phyloP scores from a whole-genome alignment of 139 green algal species.

The Micractinium sp. region DNA sequence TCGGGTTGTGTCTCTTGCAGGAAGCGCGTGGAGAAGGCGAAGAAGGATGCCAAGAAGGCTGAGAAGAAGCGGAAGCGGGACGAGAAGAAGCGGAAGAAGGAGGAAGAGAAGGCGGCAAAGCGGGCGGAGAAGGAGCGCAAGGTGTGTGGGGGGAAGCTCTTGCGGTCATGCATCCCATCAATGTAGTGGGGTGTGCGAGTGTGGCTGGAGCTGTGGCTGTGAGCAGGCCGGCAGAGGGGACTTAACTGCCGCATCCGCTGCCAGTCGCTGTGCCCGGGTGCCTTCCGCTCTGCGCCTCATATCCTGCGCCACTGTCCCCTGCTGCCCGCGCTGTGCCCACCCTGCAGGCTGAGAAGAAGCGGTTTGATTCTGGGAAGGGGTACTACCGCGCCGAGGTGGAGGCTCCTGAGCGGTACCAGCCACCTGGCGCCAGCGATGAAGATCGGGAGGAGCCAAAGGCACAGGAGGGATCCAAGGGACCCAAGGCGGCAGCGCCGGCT shows the following conservation, averaged over 20 bases:
- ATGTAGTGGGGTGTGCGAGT: background rate
- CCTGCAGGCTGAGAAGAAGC: conserved; percentile 4
- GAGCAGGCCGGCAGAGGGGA: no score
- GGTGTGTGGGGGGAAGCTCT: background rate
- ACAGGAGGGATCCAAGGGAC: background rate
- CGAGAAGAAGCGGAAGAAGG: conserved; percentile 22
- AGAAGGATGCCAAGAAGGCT: conserved; percentile 35
- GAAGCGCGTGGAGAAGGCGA: conserved; percentile 7
- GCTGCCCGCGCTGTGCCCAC: background rate
- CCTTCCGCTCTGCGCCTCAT: background rate
- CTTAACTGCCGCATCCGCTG: no score
- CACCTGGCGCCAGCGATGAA: background rate
- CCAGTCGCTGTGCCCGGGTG: no score
- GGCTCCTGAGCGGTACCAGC: conserved; percentile 36
- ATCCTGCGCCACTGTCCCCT: background rate
- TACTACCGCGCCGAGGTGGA: conserved; percentile 19
- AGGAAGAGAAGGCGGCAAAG: conserved; percentile 16
- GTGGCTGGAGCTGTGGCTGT: no score
- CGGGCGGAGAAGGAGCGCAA: conserved; percentile 30
- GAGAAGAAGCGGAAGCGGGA: conserved; percentile 37
- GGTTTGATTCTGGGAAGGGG: conserved; percentile 20
- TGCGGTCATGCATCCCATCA: background rate
- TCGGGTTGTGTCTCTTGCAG: background rate
- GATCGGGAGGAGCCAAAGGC: background rate
- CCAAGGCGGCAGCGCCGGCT: background rate